These are phyloP conservation scores for Cystobasidiaceae sp. DNA, from an alignment of 1,284 basidiomycete species.

Conservation along the genomic window DNA sequence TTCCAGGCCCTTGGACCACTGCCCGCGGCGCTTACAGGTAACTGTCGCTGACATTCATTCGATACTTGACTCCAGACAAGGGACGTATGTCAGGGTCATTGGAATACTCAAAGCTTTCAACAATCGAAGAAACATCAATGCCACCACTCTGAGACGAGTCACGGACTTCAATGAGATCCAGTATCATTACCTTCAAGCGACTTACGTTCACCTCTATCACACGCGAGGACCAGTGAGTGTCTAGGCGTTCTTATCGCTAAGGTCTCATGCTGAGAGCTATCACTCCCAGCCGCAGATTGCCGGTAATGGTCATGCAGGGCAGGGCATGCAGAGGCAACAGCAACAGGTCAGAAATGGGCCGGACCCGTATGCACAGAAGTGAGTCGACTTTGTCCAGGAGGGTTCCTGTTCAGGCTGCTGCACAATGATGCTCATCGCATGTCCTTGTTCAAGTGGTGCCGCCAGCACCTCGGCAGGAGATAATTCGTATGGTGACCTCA, in stretches of 20 bases:
- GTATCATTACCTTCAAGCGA: constrained; percentile 65
- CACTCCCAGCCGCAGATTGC: background rate
- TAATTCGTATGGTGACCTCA: constrained; percentile 55
- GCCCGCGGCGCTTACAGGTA: background rate
- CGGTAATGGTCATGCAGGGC: background rate
- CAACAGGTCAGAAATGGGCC: constrained; percentile 14
- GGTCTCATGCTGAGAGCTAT: background rate
- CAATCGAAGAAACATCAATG: constrained; percentile 74
- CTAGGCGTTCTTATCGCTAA: background rate
- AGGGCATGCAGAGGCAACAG: constrained; percentile 12
- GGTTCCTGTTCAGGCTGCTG: background rate
- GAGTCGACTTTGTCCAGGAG: background rate
- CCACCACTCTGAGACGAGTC: constrained; percentile 63
- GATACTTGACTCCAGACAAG: constrained; percentile 55
- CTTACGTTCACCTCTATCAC: constrained; percentile 51
- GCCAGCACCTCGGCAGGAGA: constrained; percentile 26
- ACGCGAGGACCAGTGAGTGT: constrained; percentile 1
- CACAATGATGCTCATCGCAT: constrained; percentile 12
- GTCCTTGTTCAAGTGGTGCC: constrained; percentile 3
- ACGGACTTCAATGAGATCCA: constrained; percentile 73
- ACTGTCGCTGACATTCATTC: background rate
- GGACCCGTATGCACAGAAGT: constrained; percentile 26
- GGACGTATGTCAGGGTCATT: constrained; percentile 73
- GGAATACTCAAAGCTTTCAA: constrained; percentile 86
- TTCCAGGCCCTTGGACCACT: constrained; percentile 7